These are phyloP conservation scores for Lactifluus subvellereus DNA, from an alignment of 768 basidiomycete genomes.

Conservation along the genomic window DNA sequence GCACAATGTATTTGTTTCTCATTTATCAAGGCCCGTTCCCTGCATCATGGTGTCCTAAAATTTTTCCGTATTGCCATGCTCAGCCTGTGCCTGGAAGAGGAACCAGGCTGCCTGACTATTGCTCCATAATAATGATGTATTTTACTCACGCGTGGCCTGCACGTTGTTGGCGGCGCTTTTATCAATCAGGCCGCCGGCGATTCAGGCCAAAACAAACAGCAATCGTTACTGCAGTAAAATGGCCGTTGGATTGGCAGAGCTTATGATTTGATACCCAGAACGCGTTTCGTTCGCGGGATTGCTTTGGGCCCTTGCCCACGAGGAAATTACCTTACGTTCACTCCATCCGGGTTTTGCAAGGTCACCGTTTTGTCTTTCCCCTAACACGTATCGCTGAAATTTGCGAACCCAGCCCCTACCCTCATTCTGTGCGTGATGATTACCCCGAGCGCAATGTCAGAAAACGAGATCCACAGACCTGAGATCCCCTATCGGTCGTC, in stretches of 20 bases:
- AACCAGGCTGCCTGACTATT: neutral
- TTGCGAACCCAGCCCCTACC: neutral
- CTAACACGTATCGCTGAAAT: neutral
- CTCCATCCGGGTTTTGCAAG: conserved; percentile 4
- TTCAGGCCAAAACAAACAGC: neutral
- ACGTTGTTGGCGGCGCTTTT: neutral
- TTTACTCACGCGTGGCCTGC: neutral
- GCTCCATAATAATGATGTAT: neutral
- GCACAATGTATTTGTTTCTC: conserved; percentile 10
- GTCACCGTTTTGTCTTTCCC: neutral
- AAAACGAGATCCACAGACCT: neutral
- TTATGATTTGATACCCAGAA: neutral
- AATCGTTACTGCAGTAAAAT: neutral
- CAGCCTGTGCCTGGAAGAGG: conserved; percentile 7
- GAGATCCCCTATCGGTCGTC: neutral
- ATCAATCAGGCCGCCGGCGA: neutral
- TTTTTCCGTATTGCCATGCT: neutral
- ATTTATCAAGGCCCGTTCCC: neutral
- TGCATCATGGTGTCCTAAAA: neutral
- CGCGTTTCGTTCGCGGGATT: neutral
- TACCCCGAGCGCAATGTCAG: neutral
- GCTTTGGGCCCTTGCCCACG: neutral
- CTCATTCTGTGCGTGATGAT: neutral
- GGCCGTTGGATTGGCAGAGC: neutral
- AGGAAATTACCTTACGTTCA: conserved; percentile 10